Evolutionary conservation across 495 filamentous ascomycete genomes (phyloP).

Genomic region (Xylona heveae): DNA sequence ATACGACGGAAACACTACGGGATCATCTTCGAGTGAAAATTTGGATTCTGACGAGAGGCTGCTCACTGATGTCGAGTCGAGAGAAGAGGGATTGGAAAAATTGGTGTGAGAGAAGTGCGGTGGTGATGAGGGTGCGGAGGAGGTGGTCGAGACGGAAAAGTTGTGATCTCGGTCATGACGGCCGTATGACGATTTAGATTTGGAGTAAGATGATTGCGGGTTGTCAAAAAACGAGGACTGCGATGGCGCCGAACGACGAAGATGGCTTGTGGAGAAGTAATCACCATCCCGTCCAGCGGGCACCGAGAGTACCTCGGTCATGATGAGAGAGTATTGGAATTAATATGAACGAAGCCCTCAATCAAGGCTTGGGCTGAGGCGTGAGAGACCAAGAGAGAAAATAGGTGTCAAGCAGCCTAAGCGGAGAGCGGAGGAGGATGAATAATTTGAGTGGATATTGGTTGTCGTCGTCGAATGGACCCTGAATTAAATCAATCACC

Average conservation of each 20-base stretch:
- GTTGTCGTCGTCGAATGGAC: no score
- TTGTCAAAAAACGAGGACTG: slow-evolving; percentile 22
- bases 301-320: slow-evolving; percentile 24
- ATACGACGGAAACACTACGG: slow-evolving; percentile 35
- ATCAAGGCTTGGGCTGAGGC: no score
- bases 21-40: slow-evolving; percentile 28
- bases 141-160: slow-evolving; percentile 16
- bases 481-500: no score
- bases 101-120: slow-evolving; percentile 11
- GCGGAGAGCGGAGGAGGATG: no score
- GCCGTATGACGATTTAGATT: slow-evolving; percentile 18
- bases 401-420: no score
- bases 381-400: no score
- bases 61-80: slow-evolving; percentile 37
- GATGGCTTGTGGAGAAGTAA: slow-evolving; percentile 20
- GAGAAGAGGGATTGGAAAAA: slow-evolving; percentile 16
- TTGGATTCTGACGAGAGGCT: slow-evolving; percentile 37
- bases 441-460: no score
- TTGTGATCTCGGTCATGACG: slow-evolving; percentile 17
- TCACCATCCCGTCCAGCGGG: slow-evolving; percentile 15
- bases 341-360: no score
- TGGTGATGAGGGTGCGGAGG: slow-evolving; percentile 14
- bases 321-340: slow-evolving; percentile 9
- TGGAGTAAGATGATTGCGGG: slow-evolving; percentile 12
- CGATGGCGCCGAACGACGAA: slow-evolving; percentile 19